A percentile compares a stretch with the other conserved stretches of the same genome.
Conservation (phyloP, 495 filamentous ascomycete species). For the Trichoderma gamsii region DNA sequence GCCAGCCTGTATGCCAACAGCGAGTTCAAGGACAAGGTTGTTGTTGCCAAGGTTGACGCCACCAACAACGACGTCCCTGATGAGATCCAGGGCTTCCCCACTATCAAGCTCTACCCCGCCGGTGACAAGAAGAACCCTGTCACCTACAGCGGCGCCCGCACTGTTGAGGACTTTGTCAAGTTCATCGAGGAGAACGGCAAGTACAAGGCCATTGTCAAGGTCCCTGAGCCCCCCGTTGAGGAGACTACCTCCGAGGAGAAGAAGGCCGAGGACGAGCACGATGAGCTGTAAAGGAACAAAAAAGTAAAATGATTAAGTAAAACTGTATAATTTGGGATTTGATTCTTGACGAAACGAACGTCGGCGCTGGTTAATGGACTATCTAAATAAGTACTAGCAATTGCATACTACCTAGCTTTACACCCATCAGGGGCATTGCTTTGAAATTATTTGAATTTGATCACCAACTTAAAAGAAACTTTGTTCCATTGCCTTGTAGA, state of each 20-base stretch:
- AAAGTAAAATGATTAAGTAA: background rate
- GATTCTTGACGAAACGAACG: slow-evolving; percentile 5
- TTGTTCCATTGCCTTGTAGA: background rate
- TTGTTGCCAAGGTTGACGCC: slow-evolving; percentile 96
- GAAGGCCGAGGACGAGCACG: slow-evolving; percentile 46
- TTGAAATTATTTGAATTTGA: background rate
- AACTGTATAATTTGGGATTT: slow-evolving; percentile 13
- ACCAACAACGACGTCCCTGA: slow-evolving; percentile 96
- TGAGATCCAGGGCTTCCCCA: slow-evolving; percentile 96
- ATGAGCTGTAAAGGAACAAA: slow-evolving; percentile 55
- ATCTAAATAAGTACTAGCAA: slow-evolving; percentile 8
- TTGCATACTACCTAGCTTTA: slow-evolving; percentile 6
- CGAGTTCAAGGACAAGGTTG: slow-evolving; percentile 73
- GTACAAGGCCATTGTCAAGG: slow-evolving; percentile 58
- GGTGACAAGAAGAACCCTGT: slow-evolving; percentile 78
- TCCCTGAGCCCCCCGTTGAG: slow-evolving; percentile 43
- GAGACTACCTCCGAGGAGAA: slow-evolving; percentile 50
- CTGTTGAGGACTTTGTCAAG: slow-evolving; percentile 84
- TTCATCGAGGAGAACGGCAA: slow-evolving; percentile 96
- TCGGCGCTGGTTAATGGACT: slow-evolving; percentile 13
- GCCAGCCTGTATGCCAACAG: slow-evolving; percentile 68
- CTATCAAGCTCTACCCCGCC: slow-evolving; percentile 96
- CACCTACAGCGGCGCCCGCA: slow-evolving; percentile 82
- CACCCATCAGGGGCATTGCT: background rate
- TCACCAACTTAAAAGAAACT: background rate